phyloP scores from a whole-genome alignment of 495 filamentous ascomycete species.

The Penicillium pancosmium region DNA sequence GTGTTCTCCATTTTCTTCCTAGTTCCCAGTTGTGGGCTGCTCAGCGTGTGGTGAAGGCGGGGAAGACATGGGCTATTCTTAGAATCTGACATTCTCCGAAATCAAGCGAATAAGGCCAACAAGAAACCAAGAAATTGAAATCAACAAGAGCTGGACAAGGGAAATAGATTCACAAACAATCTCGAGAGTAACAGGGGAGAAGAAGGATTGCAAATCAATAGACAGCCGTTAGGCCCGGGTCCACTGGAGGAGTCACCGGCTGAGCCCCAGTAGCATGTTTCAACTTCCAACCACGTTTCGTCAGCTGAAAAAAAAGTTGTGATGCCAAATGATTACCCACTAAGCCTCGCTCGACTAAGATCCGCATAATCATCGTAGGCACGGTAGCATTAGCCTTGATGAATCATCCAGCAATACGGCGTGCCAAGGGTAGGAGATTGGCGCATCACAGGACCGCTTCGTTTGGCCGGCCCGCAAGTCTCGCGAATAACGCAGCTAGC shows the following conservation, averaged over 20 bases:
- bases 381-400: slow-evolving; percentile 10
- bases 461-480: not conserved
- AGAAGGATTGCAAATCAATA: slow-evolving; percentile 1
- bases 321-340: not conserved
- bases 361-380: slow-evolving; percentile 8
- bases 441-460: not conserved
- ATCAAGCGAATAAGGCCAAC: slow-evolving; percentile 1
- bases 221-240: not conserved
- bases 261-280: slow-evolving; percentile 16
- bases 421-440: slow-evolving; percentile 6
- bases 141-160: not conserved
- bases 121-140: not conserved
- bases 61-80: slow-evolving; percentile 12
- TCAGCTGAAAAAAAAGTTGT: slow-evolving; percentile 13
- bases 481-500: slow-evolving; percentile 2
- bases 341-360: slow-evolving; percentile 10
- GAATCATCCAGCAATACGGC: slow-evolving; percentile 4
- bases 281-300: slow-evolving; percentile 14
- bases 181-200: not conserved
- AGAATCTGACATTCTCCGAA: slow-evolving; percentile 12
- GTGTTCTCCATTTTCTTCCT: slow-evolving; percentile 2
- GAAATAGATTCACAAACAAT: not conserved
- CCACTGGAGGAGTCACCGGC: slow-evolving; percentile 1
- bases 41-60: not conserved
- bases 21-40: slow-evolving; percentile 9